Evolutionary conservation across 805 yeast species (phyloP), one percentile per base, ranked within the genome.

Genomic region (Hanseniaspora taiwanica): DNA sequence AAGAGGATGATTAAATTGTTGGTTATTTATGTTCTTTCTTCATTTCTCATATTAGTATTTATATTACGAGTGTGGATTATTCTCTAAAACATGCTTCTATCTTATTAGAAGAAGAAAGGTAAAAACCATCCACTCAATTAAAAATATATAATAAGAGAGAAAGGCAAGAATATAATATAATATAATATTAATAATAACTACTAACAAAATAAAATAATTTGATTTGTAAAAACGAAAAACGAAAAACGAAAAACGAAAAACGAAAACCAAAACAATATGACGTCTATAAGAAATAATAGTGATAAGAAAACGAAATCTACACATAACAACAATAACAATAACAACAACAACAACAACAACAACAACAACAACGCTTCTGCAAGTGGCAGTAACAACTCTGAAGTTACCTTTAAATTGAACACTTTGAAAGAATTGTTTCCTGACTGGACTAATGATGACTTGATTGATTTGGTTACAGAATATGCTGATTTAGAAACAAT

Each of bases 381-480:
- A n/a, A n/a, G 44, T 48, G 44, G 44, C 29, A 32, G 29, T 42
- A 35, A 38, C 35, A 50, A 48, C 37, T 53, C 61, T 33, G 65
- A 58, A 37, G 44, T 54, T 36, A 58, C 58, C 43, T 51, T 51
- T 40, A 65, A 71, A 56, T 65, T 74, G 44, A 62, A 62, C 40
- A 74, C 81, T 27, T 72, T 89, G 50, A 60, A 69, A 38, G 97
- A 89, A 62, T 69, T 91, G 67, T 87, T 91, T 65, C 94, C 96
- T 35, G 95, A 83, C 56, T 91, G 98, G 98, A 72, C 82, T 37
- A 68, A 71, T 40, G 94, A 82, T 21, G 98, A 91, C 57, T 74
- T 91, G 56, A 63, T 68, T 36, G 74, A 79, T 40, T 76, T 85
- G 44, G 76, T 87, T 50, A 68, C 69, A 43, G 97, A 91, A 62